Evolutionary conservation across 176 grass and related monocot species (phyloP).

Genomic region (Avena atlantica): DNA sequence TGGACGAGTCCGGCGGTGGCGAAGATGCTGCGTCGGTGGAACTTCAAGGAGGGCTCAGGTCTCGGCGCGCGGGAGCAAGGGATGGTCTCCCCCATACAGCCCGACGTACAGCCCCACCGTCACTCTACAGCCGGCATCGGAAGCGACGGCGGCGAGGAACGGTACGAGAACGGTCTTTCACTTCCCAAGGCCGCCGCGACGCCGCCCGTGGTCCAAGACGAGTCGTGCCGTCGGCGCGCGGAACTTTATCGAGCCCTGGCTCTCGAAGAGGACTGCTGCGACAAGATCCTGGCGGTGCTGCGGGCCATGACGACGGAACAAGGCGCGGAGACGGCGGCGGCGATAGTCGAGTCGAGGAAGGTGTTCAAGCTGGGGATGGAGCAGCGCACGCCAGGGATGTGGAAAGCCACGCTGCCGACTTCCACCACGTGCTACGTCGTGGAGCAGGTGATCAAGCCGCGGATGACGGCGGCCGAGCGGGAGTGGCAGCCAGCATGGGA

Average conservation of each 20-base stretch:
- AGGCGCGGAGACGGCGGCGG: neutral
- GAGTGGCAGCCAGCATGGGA: neutral
- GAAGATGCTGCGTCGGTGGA: neutral
- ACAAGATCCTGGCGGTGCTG: neutral
- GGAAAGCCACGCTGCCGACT: neutral
- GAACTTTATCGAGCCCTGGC: neutral
- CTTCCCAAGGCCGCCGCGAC: neutral
- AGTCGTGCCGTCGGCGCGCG: neutral
- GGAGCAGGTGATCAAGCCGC: neutral
- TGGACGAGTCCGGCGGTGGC: neutral
- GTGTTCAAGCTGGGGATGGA: neutral
- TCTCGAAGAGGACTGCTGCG: neutral
- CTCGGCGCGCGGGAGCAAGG: neutral
- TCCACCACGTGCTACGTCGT: neutral
- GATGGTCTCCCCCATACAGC: neutral
- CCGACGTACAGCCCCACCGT: neutral
- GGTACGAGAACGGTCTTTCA: neutral
- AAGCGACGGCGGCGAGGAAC: no score
- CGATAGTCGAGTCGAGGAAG: neutral
- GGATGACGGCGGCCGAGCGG: neutral
- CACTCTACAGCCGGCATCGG: neutral
- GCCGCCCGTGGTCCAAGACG: neutral
- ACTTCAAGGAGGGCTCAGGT: neutral
- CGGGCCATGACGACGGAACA: neutral
- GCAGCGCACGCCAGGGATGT: neutral